These are phyloP conservation scores for Discostella pseudostelligera DNA, from an alignment of 108 stramenopile species.

Conservation along the genomic window DNA sequence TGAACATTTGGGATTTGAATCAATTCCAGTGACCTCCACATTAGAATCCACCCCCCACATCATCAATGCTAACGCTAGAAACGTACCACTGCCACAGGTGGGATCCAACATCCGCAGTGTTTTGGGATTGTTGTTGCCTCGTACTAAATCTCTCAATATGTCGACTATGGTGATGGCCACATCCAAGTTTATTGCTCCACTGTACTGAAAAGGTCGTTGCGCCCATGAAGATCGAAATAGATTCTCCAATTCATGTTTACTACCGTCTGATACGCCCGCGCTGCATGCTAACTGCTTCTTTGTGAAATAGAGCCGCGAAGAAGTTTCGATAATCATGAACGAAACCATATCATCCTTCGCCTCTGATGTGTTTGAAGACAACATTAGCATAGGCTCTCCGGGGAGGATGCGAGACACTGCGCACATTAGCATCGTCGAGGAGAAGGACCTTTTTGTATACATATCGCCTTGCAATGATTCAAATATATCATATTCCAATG, in stretches of 20 bases:
- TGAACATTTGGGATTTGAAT: conserved; percentile 57
- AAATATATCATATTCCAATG: conserved; percentile 32
- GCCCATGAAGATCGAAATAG: conserved; percentile 44
- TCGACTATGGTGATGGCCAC: conserved; percentile 53
- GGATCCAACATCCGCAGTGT: conserved; percentile 54
- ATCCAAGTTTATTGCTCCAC: conserved; percentile 62
- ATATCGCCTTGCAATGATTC: conserved; percentile 19
- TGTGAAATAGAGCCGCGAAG: conserved; percentile 8
- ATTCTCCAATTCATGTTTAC: neutral
- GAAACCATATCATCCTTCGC: conserved; percentile 11
- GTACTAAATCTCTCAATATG: conserved; percentile 38
- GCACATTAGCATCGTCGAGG: conserved; percentile 55
- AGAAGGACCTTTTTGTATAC: conserved; percentile 26
- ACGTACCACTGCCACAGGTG: conserved; percentile 70
- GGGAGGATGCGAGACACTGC: conserved; percentile 51
- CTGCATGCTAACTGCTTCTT: conserved; percentile 7
- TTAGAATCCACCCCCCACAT: conserved; percentile 14
- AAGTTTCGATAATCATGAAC: conserved; percentile 49
- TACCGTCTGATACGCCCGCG: neutral
- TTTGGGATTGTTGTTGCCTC: neutral
- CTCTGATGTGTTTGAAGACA: conserved; percentile 3
- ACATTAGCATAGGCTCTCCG: conserved; percentile 37
- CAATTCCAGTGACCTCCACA: conserved; percentile 51
- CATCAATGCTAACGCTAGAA: conserved; percentile 54
- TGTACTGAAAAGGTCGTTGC: conserved; percentile 69